Evolutionary conservation across 23 red algal species (phyloP), one percentile per base, ranked within the genome.

Genomic region (Gracilaria gracilis): DNA sequence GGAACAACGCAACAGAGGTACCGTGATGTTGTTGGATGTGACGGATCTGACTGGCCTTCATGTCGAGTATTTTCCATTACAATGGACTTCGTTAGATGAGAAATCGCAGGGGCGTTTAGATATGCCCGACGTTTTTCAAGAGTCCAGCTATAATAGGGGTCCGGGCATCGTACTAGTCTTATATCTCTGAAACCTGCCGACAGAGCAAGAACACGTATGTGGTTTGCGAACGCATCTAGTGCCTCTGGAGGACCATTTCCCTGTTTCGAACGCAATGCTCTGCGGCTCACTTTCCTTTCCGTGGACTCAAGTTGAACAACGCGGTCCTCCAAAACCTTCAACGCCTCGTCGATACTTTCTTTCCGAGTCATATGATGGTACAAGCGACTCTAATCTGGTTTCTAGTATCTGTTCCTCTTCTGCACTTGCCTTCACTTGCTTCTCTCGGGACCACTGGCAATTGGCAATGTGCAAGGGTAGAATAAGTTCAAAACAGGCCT

Each of bases 1-100:
- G 86, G 84, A 53, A 98, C 82, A 47, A 98, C 58, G 50, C 88
- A 91, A 42, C 95, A 98, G 31, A 91, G 57, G 81, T 94, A 98
- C 28, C 57, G 71, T 13, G 93, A 67, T 28, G 72, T 49, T 49
- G 72, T 77, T 77, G 72, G 72, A 25, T 83, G 57, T 21, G 66
- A 54, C 5, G 57, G 50, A 47, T 74, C 79, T 49, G 57, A 57
- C 2, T 67, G n/a, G 9, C 44, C 90, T 31, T 80, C 78, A 64
- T 90, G 87, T 34, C 93, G 84, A 85, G 86, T 98, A 85, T 98
- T 98, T 38, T 83, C 49, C 85, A 98, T 31, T 19, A 98, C 84
- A 42, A 98, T 88, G 5, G 95, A 98, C 80, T 98, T 98, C 39
- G 90, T 94, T 16, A 98, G 87, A 66, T 98, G 95, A 48, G 88